These are phyloP conservation scores for Aspergillus wentii DNA, from an alignment of 495 filamentous ascomycete genomes.

Conservation along the genomic window DNA sequence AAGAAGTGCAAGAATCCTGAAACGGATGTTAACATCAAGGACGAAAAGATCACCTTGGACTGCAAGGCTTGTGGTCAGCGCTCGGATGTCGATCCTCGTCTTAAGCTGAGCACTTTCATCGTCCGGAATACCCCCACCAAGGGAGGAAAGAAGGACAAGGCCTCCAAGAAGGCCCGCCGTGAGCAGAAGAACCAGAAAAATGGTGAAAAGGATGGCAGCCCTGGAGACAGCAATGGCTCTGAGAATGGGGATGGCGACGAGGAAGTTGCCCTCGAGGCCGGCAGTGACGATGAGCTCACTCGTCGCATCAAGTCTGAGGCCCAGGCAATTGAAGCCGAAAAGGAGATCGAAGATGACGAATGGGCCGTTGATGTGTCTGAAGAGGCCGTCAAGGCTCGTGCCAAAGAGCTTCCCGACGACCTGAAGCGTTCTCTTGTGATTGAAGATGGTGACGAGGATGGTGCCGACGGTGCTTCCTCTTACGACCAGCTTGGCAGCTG, in stretches of 20 bases:
- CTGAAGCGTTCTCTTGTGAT: constrained; percentile 85
- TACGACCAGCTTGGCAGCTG: constrained; percentile 94
- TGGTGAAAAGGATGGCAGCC: constrained; percentile 64
- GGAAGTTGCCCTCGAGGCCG: constrained; percentile 65
- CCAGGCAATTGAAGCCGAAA: constrained; percentile 60
- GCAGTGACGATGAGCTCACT: constrained; percentile 89
- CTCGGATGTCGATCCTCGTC: constrained; percentile 81
- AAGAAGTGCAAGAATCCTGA: constrained; percentile 99
- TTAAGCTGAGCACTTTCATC: constrained; percentile 97
- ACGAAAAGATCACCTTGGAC: constrained; percentile 83
- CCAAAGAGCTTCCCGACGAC: constrained; percentile 82
- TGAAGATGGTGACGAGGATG: constrained; percentile 79
- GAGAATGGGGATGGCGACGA: constrained; percentile 58
- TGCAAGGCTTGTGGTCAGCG: constrained; percentile 98
- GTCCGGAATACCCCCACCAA: constrained; percentile 78
- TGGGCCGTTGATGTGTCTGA: constrained; percentile 96
- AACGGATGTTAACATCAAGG: constrained; percentile 91
- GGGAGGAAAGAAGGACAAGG: constrained; percentile 95
- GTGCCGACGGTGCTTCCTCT: constrained; percentile 72
- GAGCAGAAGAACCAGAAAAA: constrained; percentile 72
- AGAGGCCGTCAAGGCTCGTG: constrained; percentile 90
- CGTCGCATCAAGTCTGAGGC: constrained; percentile 83
- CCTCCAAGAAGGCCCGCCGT: constrained; percentile 79
- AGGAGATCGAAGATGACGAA: constrained; percentile 73
- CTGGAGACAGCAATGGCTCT: constrained; percentile 69